Conservation (phyloP, 148 eudicot species). For the Tetragonia tetragonoides region DNA sequence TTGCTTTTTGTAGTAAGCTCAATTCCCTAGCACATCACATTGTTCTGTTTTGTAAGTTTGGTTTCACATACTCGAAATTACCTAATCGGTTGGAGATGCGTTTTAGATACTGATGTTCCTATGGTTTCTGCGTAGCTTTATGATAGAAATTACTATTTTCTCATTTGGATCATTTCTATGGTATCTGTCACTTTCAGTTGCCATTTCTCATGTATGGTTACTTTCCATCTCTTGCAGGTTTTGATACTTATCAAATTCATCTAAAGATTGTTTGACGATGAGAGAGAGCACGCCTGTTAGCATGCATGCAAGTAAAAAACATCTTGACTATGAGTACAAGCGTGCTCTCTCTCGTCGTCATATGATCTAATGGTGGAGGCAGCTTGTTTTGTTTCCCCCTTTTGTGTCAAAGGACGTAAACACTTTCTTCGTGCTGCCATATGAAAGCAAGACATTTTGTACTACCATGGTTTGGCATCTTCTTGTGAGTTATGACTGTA, state of each 20-base stretch:
- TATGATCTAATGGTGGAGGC: slow-evolving; percentile 33
- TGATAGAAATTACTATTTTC: too few relatives aligned
- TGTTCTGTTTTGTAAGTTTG: not conserved
- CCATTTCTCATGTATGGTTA: slow-evolving; percentile 2
- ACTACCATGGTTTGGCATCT: not conserved
- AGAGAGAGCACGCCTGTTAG: slow-evolving; percentile 48
- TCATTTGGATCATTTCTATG: not conserved
- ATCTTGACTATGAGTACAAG: slow-evolving; percentile 9
- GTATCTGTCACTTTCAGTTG: not conserved
- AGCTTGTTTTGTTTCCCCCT: not conserved
- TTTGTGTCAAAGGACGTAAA: not conserved
- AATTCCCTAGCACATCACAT: not conserved
- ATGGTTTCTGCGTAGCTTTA: too few relatives aligned
- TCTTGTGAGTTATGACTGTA: not conserved
- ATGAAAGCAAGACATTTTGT: not conserved
- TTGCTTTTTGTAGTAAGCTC: not conserved
- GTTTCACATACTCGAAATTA: not conserved
- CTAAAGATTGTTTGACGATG: slow-evolving; percentile 43
- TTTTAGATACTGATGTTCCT: too few relatives aligned
- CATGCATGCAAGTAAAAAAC: slow-evolving; percentile 7
- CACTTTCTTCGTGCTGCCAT: not conserved
- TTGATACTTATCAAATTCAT: slow-evolving; percentile 14
- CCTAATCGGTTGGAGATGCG: too few relatives aligned
- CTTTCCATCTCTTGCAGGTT: slow-evolving; percentile 5
- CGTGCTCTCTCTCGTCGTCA: slow-evolving; percentile 48